Evolutionary conservation across 441 rosid species (phyloP), one percentile per base, ranked within the genome.

Genomic region (Breynia disticha): DNA sequence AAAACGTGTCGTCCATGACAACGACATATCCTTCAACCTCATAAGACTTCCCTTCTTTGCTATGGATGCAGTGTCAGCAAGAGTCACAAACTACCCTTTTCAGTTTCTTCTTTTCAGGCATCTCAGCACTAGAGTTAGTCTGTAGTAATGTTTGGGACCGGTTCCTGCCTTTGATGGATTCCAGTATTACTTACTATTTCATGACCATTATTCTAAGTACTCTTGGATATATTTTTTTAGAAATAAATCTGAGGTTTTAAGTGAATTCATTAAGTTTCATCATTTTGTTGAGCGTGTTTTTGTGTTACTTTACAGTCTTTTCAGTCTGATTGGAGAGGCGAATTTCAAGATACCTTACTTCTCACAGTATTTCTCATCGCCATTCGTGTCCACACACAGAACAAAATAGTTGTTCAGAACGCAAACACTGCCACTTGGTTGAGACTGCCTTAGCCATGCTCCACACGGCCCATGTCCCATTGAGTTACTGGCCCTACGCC

Each of bases 351-450:
- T 20, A 49, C 11, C 15, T 19, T 9, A 0, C 12, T 13, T 10
- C 4, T 3, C 20, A 49, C 22, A 37, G 53, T 6, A 49, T 49
- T 20, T 1, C 4, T 0, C n/a, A 49, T 11, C 16, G 28, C 10
- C 4, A 9, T 1, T 49, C 28, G 0, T 49, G 15, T 3, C 28
- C 53, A 17, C 16, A 49, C 19, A 49, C 11, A 11, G 35, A 49
- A 20, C 53, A 49, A 49, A 49, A 49, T 49, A 20, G 53, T 6
- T 49, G 19, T 49, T 32, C n/a, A 10, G 7, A 49, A 49, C 10
- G 14, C 2, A 49, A 49, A 11, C 53, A 39, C 10, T 32, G 13
- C 0, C 16, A 37, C n/a, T 11, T 54, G 9, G 32, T 54, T 17
- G 57, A n/a, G n/a, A n/a, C n/a, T n/a, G n/a, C n/a, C n/a, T n/a